Base-by-base conservation (phyloP, 257 asterid species). In the Solanum clarkiae region DNA sequence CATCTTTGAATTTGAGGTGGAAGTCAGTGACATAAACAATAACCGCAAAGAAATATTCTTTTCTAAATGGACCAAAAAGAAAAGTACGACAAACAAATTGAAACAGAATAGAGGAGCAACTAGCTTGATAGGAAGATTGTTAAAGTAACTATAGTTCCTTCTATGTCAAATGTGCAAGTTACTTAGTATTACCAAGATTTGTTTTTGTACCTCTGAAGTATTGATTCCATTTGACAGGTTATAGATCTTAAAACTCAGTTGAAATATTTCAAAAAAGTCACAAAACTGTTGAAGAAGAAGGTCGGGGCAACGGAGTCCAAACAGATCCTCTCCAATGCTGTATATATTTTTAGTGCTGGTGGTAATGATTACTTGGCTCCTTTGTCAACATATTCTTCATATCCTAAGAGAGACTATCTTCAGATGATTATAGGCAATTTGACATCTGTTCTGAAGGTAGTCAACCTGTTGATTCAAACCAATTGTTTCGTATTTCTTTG, bases 391-490 rank as follows among this genome's bases (percentile, higher is more conserved):
- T 57, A 86, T 75, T 85, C 18, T 65, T 70, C 77, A 0, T 85
- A 72, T 56, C 17, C 89, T 54, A 62, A 42, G 1, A 69, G 74
- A 18, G 80, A 86, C 4, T 88, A 88, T 45, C 44, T 77, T 0
- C 17, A 63, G 8, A 59, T 88, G n/a, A 63, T 88, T 20, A 56
- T 88, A 17, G 91, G 88, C 22, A 88, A 88, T 70, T 65, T 84
- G 56, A 88, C 91, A 8, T 59, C 53, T 3, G 86, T 83, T 17
- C 66, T 88, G 79, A 55, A 86, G 88, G 91, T 88, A 86, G 8
- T 49, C 62, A 49, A 49, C 81, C 49, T 7, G 14, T 24, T 29
- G 15, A 75, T 49, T 8, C 62, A 75, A 24, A 26, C 53, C 20
- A 29, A 49, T 24, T 13, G 17, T 81, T n/a, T 42, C 3, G 13